Percentiles rank a stretch among this genome's conserved stretches.
Conservation (phyloP, 225 moss, liverwort and hornwort species). For the Antitrichia curtipendula region DNA sequence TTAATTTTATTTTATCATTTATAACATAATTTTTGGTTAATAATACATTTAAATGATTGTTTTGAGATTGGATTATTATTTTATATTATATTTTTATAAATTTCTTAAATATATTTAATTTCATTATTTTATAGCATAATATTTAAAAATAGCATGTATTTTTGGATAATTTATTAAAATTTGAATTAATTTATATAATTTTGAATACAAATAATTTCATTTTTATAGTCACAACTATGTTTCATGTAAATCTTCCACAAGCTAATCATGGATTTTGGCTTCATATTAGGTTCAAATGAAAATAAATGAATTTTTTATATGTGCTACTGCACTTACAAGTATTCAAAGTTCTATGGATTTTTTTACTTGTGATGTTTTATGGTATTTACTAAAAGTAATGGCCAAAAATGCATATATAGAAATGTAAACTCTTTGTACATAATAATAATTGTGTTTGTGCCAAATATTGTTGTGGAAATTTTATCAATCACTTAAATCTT, state of each 20-base stretch:
- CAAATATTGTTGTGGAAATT: background rate
- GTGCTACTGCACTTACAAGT: background rate
- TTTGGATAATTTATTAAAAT: background rate
- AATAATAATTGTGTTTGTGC: too few species aligned
- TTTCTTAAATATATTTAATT: too few species aligned
- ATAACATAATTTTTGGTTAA: accelerated
- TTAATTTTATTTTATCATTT: background rate
- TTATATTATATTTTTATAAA: accelerated
- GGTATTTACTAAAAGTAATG: background rate
- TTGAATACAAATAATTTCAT: accelerated
- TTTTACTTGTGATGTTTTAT: background rate
- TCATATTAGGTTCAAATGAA: background rate
- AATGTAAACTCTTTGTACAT: background rate
- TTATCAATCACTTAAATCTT: background rate
- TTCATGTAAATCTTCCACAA: too few species aligned
- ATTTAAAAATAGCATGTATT: background rate
- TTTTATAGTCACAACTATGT: accelerated
- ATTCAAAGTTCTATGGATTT: background rate
- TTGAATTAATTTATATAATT: too few species aligned
- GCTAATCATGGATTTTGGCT: background rate
- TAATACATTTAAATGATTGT: too few species aligned
- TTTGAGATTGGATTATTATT: background rate
- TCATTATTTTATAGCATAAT: too few species aligned
- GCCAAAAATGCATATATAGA: too few species aligned
- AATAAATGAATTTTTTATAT: background rate